Conservation (phyloP, 2,329 filamentous ascomycete genomes). For the Fusarium robinianum region DNA sequence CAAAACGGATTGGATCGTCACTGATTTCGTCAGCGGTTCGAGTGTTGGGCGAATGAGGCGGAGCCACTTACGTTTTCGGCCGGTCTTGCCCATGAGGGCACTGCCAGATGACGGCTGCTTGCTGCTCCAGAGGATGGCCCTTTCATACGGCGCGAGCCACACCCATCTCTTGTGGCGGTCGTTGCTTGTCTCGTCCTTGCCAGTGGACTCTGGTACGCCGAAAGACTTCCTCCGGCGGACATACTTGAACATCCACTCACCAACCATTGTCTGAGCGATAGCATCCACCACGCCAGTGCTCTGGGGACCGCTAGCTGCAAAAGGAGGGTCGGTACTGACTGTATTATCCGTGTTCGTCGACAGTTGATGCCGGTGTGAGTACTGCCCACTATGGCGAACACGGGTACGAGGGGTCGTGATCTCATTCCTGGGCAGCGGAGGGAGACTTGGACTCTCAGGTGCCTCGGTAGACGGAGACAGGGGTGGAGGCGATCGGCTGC, state of each 20-base stretch:
- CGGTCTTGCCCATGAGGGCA: constrained; percentile 90
- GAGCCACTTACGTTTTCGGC: constrained; percentile 80
- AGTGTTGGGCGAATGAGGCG: constrained; percentile 11
- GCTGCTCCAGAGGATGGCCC: constrained; percentile 96
- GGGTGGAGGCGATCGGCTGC: constrained; percentile 66
- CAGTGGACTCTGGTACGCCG: constrained; percentile 70
- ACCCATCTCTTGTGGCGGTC: constrained; percentile 96
- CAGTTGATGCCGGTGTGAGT: constrained; percentile 59
- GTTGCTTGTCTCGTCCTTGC: constrained; percentile 71
- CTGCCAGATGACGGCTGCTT: constrained; percentile 90
- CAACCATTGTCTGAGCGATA: constrained; percentile 97
- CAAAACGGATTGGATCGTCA: constrained; percentile 92
- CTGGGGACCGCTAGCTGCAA: constrained; percentile 61
- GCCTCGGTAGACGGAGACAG: constrained; percentile 70
- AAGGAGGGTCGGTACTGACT: constrained; percentile 44
- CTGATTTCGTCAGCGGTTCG: constrained; percentile 54
- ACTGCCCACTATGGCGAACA: constrained; percentile 46
- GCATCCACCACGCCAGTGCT: constrained; percentile 87
- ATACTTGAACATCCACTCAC: constrained; percentile 96
- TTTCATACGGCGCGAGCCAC: constrained; percentile 95
- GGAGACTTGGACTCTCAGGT: constrained; percentile 71
- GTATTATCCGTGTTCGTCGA: constrained; percentile 65
- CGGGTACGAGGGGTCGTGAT: constrained; percentile 64
- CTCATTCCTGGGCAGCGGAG: constrained; percentile 74
- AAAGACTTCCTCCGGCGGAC: constrained; percentile 89